A percentile compares a stretch with the other conserved stretches of the same genome.
phyloP scores from a whole-genome alignment of 345 rosid genomes.

The Acer saccharum region DNA sequence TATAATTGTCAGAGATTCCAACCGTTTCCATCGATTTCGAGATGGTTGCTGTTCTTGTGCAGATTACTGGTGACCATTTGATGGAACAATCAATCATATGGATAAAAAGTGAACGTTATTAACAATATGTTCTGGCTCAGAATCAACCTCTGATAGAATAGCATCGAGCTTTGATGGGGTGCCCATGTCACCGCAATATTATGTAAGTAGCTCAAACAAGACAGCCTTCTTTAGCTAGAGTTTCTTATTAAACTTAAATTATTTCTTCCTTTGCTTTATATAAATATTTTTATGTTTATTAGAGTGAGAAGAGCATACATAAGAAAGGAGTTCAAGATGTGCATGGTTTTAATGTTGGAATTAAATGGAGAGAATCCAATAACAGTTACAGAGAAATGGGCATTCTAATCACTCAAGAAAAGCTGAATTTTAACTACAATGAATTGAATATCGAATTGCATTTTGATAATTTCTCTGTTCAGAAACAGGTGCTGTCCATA shows the following conservation, averaged over 20 bases:
- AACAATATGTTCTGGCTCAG: background rate
- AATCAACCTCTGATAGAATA: background rate
- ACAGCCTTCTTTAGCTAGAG: background rate
- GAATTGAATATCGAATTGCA: background rate
- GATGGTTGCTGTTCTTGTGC: conserved; percentile 73
- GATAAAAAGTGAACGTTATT: background rate
- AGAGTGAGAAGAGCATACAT: background rate
- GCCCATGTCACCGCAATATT: background rate
- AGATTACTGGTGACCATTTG: conserved; percentile 58
- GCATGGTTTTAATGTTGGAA: no score
- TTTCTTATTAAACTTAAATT: background rate
- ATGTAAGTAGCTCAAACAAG: background rate
- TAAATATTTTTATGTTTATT: background rate
- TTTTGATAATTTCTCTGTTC: conserved; percentile 14
- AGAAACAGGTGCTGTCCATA: conserved; percentile 52
- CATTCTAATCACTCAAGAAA: background rate
- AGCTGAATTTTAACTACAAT: background rate
- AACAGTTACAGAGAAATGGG: background rate
- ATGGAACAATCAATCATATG: background rate
- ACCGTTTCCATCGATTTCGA: conserved; percentile 76
- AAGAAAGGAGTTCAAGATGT: background rate
- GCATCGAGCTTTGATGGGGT: background rate
- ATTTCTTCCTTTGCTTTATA: background rate
- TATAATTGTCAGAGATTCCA: conserved; percentile 76
- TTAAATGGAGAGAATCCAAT: no score